Evolutionary conservation across 2,329 filamentous ascomycete species (phyloP), one percentile per base, ranked within the genome.

Genomic region (Ceratocystis colombiana): DNA sequence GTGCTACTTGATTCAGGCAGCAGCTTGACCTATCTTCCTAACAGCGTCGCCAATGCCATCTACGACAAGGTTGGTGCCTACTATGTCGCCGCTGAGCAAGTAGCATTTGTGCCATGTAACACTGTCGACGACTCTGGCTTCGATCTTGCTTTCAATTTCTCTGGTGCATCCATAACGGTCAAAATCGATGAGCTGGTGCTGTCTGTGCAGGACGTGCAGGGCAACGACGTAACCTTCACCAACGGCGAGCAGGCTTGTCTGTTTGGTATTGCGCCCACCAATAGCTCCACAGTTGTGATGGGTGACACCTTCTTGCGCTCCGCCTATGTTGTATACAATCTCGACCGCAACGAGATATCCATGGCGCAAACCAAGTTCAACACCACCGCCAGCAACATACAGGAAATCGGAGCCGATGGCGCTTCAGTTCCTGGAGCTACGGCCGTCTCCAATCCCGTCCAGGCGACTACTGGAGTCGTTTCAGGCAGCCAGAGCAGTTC

Each of bases 251-350:
- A 76, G 0, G 82, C 84, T 7, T 90, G 88, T 70, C 77, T 86
- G 45, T 88, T 90, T 71, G 88, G 87, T 66, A 81, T 90, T 69
- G 79, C 82, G 2, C 84, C 85, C 1, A 79, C 84, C 1, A 79
- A 79, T 1, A 70, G 74, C 1, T 77, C 79, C 37, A 80, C 81
- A n/a, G 79, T 81, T 55, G 82, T 89, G 1, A 76, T 91, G 33
- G 88, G 88, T 17, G 88, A 90, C 72, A 88, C 88, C 0, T 91
- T 91, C 73, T 77, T 91, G 65, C 80, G 88, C 61, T 87, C 85
- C 45, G 88, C 88, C 0, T 91, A 91, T 70, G 81, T 89, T 15
- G 88, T 91, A 10, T 90, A 88, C 72, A 87, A 90, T 72, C 77
- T 90, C 25, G 82, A 79, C 33, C 89, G 88, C 73, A 85, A 89